Base-by-base conservation (phyloP, 805 yeast genomes). In the Danielia oregonensis region DNA sequence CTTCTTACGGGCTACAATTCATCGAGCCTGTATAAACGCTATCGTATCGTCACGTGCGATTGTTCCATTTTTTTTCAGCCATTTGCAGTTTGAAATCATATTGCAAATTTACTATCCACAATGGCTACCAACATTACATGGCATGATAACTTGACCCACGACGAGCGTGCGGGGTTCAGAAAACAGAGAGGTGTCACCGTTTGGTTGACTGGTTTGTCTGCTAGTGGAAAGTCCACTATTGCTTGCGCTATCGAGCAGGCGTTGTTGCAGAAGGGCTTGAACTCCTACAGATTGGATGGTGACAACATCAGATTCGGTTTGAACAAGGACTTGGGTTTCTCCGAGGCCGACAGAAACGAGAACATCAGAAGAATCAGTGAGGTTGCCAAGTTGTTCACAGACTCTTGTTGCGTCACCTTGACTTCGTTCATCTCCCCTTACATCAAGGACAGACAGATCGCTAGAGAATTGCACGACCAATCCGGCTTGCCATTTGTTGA, bases 101-200 rank as follows among this genome's bases (percentile, higher is more conserved):
- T 31, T 30, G 35, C n/a, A 21, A 29, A 29, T 22, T 30, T 18
- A 22, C 29, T 24, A 8, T 4, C 19, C 31, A 59, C 41, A 48
- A 91, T 91, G 97, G 93, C 96, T 46, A 82, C 96, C 26, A 91
- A 91, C 58, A 87, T 91, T 61, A 88, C 97, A 46, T 91, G 97
- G 97, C 97, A 91, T 67, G 79, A 78, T 49, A 91, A 93, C 55
- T 68, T 91, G 50, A 80, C 93, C 15, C 87, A 83, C 61, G 79
- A 71, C 14, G 96, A 91, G 65, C 84, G 97, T 54, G 64, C 76
- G 30, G 63, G 58, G 18, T 65, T 85, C 37, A 77, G 86, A 42
- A 79, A 80, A 39, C 97, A 89, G 66, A 71, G 74, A 32, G 97
- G 97, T 30, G 82, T 84, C 37, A 91, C 97, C 15, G 70, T 91